These are phyloP conservation scores for Viola odorata DNA, from an alignment of 345 rosid species.

Conservation along the genomic window DNA sequence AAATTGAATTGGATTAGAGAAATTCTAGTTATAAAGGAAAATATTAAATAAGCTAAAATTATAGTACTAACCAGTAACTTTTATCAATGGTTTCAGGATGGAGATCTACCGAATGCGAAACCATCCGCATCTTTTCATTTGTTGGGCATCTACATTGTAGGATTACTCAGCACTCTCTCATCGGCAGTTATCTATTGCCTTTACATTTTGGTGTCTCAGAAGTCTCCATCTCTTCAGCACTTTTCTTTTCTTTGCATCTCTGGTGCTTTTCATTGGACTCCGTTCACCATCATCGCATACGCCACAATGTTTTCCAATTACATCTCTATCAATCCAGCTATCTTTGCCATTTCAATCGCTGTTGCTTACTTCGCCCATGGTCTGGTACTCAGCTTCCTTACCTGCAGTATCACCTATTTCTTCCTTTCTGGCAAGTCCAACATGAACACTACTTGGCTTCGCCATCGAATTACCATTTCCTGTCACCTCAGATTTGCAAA, in stretches of 20 bases:
- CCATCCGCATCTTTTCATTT: slow-evolving; percentile 31
- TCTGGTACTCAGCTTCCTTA: slow-evolving; percentile 44
- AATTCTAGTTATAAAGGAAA: not conserved
- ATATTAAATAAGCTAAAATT: not conserved
- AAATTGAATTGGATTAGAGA: too few species aligned
- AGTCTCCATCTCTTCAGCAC: slow-evolving; percentile 33
- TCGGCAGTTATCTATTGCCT: slow-evolving; percentile 42
- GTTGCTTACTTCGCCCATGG: slow-evolving; percentile 44
- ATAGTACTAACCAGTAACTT: not conserved
- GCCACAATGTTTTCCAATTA: slow-evolving; percentile 31
- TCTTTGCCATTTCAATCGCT: slow-evolving; percentile 32
- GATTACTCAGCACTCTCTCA: slow-evolving; percentile 51
- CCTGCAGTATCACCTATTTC: slow-evolving; percentile 27
- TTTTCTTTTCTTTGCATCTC: slow-evolving; percentile 42
- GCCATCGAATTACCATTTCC: slow-evolving; percentile 44
- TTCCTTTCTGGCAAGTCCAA: slow-evolving; percentile 26
- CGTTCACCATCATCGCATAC: slow-evolving; percentile 41
- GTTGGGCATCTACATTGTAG: slow-evolving; percentile 47
- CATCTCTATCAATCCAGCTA: slow-evolving; percentile 25
- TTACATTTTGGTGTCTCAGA: slow-evolving; percentile 31
- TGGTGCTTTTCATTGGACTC: slow-evolving; percentile 64
- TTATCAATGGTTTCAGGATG: slow-evolving; percentile 26
- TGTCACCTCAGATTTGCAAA: slow-evolving; percentile 61
- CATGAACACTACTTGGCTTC: slow-evolving; percentile 33
- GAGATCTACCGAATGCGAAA: slow-evolving; percentile 4